Conservation (phyloP, 805 yeast species). For the Cyberlindnera mississippiensis region DNA sequence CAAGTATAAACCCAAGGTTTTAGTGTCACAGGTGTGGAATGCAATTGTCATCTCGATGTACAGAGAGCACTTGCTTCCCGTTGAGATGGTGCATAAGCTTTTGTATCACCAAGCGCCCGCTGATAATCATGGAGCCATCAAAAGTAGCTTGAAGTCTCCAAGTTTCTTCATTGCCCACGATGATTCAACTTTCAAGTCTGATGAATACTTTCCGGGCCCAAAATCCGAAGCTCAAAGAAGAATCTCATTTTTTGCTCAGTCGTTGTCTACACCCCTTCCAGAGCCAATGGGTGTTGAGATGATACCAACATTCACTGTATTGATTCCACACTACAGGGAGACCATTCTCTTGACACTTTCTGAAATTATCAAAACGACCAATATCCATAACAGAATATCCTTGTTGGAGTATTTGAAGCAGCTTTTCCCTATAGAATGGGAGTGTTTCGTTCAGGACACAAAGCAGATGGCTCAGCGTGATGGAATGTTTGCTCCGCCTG, state of each 20-base stretch:
- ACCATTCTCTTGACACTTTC: conserved; percentile 69
- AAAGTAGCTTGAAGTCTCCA: conserved; percentile 57
- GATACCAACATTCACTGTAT: conserved; percentile 81
- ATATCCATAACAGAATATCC: conserved; percentile 65
- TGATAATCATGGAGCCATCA: conserved; percentile 33
- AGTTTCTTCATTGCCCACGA: conserved; percentile 79
- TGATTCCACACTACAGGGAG: conserved; percentile 86
- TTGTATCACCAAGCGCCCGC: conserved; percentile 41
- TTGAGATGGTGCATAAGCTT: conserved; percentile 67
- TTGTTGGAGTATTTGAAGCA: conserved; percentile 76
- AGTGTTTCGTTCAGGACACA: conserved; percentile 70
- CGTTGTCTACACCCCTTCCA: conserved; percentile 80
- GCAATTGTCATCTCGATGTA: conserved; percentile 80
- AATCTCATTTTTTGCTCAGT: conserved; percentile 85
- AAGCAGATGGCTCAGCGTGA: conserved; percentile 57
- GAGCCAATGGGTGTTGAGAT: conserved; percentile 60
- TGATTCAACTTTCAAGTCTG: conserved; percentile 60
- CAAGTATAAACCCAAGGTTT: conserved; percentile 43
- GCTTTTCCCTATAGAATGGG: conserved; percentile 76
- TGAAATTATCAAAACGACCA: conserved; percentile 71
- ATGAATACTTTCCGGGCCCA: conserved; percentile 50
- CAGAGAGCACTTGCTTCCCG: conserved; percentile 69
- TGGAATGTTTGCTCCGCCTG: conserved; percentile 33
- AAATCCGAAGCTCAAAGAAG: conserved; percentile 79
- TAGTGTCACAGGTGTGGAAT: conserved; percentile 77